Evolutionary conservation across 2,329 filamentous ascomycete species (phyloP).

Genomic region (Metarhizium humberi): DNA sequence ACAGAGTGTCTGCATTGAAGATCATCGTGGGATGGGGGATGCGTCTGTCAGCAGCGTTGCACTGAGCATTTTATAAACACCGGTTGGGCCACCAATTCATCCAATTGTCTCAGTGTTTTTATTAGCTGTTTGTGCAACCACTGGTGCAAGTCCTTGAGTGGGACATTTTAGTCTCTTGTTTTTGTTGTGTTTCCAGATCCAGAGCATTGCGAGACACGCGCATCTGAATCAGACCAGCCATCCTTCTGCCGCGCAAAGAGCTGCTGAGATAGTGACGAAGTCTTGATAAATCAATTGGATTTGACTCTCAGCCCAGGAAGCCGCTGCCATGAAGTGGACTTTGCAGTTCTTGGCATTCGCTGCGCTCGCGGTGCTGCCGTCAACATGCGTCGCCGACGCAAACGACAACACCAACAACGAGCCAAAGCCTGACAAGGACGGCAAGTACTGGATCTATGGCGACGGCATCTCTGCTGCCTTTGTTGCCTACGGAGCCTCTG

Average conservation of each 20-base stretch:
- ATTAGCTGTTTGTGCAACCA: background rate
- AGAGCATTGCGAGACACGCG: background rate
- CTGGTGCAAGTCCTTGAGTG: background rate
- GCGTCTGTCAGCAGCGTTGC: background rate
- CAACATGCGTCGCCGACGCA: constrained; percentile 7
- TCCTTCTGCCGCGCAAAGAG: too few species aligned
- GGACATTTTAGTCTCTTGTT: background rate
- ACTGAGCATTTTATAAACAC: background rate
- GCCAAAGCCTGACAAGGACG: constrained; percentile 41
- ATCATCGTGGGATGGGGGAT: too few species aligned
- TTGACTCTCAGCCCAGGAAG: background rate
- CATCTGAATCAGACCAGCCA: too few species aligned
- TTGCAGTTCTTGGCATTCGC: constrained; percentile 9
- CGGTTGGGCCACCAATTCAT: background rate
- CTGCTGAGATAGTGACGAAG: too few species aligned
- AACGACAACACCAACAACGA: constrained; percentile 7
- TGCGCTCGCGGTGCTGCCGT: constrained; percentile 8
- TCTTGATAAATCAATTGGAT: too few species aligned
- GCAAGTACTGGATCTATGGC: constrained; percentile 65
- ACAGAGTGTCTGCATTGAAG: too few species aligned
- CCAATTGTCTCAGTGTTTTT: background rate
- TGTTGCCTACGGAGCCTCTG: constrained; percentile 64
- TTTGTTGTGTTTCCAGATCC: background rate
- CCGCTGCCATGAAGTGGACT: constrained; percentile 14
- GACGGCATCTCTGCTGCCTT: constrained; percentile 59